A percentile compares a stretch with the other conserved stretches of the same genome.
Evolutionary conservation across 768 basidiomycete genomes (phyloP).

Genomic region (Roridomyces roridus): DNA sequence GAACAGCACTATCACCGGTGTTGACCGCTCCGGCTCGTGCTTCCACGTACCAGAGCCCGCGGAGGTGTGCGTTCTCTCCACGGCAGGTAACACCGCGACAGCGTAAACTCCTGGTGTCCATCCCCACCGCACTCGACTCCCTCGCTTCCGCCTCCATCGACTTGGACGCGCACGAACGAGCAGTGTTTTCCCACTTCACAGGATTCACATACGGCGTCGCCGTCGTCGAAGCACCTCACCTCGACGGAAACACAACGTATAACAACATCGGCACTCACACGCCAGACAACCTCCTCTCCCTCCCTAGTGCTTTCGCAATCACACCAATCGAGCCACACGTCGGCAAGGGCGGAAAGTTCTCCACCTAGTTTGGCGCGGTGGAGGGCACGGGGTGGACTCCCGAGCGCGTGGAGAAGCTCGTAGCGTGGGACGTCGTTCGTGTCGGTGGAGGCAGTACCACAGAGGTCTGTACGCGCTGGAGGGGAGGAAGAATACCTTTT

Average conservation of each 20-base stretch:
- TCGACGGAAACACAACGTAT: no score
- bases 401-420: no score
- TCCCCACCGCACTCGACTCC: constrained; percentile 3
- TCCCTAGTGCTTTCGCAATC: background rate
- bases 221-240: no score
- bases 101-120: constrained; percentile 7
- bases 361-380: no score
- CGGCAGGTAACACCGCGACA: background rate
- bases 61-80: constrained; percentile 1
- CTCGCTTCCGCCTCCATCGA: background rate
- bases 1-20: constrained; percentile 1
- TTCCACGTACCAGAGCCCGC: background rate
- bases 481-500: no score
- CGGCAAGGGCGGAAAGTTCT: constrained; percentile 7
- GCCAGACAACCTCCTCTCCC: no score
- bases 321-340: background rate
- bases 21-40: constrained; percentile 4
- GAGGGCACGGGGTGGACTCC: no score
- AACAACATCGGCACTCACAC: no score
- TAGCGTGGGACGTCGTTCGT: no score
- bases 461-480: no score
- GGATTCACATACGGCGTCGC: constrained; percentile 6
- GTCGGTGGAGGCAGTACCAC: no score
- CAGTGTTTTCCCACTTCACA: background rate
- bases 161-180: constrained; percentile 5